Evolutionary conservation across 164 flowering plant genomes (phyloP).

Genomic region (Tetrastigma voinierianum): DNA sequence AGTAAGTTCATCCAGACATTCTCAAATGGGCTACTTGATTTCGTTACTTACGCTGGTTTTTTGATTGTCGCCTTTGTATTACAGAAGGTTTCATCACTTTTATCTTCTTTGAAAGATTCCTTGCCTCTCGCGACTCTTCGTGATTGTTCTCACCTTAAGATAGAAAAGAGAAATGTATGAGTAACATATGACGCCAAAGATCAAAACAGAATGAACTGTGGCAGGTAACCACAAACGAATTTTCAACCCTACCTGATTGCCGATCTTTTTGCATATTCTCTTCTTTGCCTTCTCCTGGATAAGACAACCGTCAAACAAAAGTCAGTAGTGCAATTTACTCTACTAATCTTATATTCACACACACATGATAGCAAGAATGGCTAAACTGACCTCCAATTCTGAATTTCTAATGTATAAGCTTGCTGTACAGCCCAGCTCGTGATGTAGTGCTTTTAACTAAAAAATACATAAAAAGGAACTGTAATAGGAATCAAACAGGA

Average conservation of each 20-base stretch:
- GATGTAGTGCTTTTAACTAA: conserved; percentile 29
- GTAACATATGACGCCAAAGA: neutral
- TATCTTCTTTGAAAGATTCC: conserved; percentile 10
- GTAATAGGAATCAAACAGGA: neutral
- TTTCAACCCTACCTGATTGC: conserved; percentile 16
- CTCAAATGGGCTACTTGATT: too few species aligned
- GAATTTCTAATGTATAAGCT: conserved; percentile 18
- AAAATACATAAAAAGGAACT: neutral
- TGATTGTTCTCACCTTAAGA: conserved; percentile 11
- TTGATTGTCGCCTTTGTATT: conserved; percentile 14
- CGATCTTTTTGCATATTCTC: neutral
- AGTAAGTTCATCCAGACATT: too few species aligned
- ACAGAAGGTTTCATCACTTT: conserved; percentile 11
- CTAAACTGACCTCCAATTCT: conserved; percentile 16
- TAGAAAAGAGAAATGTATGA: neutral
- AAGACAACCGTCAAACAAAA: neutral
- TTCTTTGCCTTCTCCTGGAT: conserved; percentile 15
- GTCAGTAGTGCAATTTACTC: conserved; percentile 5
- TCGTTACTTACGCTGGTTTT: conserved; percentile 15
- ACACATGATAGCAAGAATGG: neutral
- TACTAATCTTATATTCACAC: neutral
- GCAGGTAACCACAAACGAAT: neutral
- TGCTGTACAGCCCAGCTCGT: conserved; percentile 37
- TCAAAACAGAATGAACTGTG: neutral
- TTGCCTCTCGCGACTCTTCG: conserved; percentile 10